Evolutionary conservation across 305 asterid genomes (phyloP), one percentile per base, ranked within the genome.

Genomic region (Galium porrigens): DNA sequence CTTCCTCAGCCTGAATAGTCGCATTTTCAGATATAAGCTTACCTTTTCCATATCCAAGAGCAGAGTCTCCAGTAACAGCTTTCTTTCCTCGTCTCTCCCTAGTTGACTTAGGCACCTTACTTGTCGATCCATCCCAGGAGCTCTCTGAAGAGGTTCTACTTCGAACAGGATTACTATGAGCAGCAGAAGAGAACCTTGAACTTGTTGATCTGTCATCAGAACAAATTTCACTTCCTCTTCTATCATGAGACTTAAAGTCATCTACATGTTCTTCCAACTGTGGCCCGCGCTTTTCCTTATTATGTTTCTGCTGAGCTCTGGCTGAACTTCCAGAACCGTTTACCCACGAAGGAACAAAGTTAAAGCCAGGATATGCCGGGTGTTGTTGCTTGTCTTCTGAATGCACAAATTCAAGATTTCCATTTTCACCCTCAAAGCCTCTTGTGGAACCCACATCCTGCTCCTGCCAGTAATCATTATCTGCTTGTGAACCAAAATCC

Each of bases 101-200:
- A 22, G 80, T 52, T 18, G 92, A 79, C 73, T 83, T 87, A 63
- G 88, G 71, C 15, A 69, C 71, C 82, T 83, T 87, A 46, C 70
- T 80, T 1, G 94, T 79, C 30, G 85, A 81, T 48, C 90, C 97
- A 61, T 90, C 95, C 97, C 97, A 90, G 65, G 96, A 94, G 83
- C 95, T 82, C 80, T 94, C 96, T 11, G 96, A 90, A 69, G 99
- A 89, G 52, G 94, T 80, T 80, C 84, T 86, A 70, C 96, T 89
- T 80, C 94, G 85, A 62, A 82, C 63, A 34, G 99, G 79, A 81
- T 75, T 85, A 74, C 89, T 81, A 57, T 77, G 91, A 72, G 94
- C 74, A 69, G 88, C 84, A 72, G 94, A 85, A 57, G 96, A 85
- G 74, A 82, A 77, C 77, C 94, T 86, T 63, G 96, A 89, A 75